Conservation (phyloP, 768 basidiomycete species). For the Daedaleopsis sinensis region DNA sequence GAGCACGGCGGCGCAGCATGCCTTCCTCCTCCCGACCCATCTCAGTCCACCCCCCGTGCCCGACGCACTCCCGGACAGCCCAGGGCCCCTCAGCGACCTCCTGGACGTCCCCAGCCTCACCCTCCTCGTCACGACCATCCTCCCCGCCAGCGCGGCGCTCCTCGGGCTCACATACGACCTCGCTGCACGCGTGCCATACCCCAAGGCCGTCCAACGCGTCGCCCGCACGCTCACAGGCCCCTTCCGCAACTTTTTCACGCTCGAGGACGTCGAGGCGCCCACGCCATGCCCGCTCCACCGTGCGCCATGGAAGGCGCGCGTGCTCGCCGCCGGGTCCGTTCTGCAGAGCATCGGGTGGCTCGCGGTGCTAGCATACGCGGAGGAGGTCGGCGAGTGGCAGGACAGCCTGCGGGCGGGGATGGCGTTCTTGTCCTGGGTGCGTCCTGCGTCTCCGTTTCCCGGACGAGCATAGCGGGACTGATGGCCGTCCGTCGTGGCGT, state of each 20-base stretch:
- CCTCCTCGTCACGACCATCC: conserved; percentile 15
- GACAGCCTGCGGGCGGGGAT: conserved; percentile 32
- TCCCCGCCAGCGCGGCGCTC: conserved; percentile 13
- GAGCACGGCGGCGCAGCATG: conserved; percentile 10
- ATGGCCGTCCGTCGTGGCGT: not conserved
- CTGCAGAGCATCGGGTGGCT: conserved; percentile 46
- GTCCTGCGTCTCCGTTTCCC: conserved; percentile 19
- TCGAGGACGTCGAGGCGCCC: conserved; percentile 52
- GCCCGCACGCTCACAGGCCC: conserved; percentile 33
- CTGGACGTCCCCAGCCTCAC: conserved; percentile 10
- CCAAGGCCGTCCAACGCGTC: conserved; percentile 10
- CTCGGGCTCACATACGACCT: conserved; percentile 18
- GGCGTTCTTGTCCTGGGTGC: conserved; percentile 53
- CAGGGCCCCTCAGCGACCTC: conserved; percentile 1
- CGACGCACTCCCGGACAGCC: not conserved
- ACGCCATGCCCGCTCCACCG: conserved; percentile 23
- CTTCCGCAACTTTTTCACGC: conserved; percentile 54
- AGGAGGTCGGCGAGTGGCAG: conserved; percentile 29
- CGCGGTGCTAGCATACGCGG: conserved; percentile 42
- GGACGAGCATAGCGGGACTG: not conserved
- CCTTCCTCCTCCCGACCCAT: not conserved
- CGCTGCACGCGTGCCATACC: conserved; percentile 16
- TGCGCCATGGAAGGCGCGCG: conserved; percentile 35
- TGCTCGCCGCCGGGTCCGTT: conserved; percentile 41
- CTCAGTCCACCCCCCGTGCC: not conserved